These are phyloP conservation scores for Sclerotinia nivalis DNA, from an alignment of 2,329 filamentous ascomycete species.

Conservation along the genomic window DNA sequence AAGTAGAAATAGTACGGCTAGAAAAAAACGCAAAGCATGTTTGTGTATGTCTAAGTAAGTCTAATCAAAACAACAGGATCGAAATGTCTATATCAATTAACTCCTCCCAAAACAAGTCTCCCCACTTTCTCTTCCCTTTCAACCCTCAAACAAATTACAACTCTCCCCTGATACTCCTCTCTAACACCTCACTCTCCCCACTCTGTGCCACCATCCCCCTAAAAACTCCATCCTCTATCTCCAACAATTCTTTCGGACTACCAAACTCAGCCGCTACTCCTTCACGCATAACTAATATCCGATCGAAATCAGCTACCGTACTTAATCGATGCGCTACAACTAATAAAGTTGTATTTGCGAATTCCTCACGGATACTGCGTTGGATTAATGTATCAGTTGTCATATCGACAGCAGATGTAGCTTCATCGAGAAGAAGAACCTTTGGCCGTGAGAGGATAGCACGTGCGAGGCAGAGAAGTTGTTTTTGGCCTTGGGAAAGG, in stretches of 20 bases:
- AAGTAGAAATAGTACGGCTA: not conserved
- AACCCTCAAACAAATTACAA: not conserved
- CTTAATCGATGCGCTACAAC: slow-evolving; percentile 74
- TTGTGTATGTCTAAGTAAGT: not conserved
- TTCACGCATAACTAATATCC: slow-evolving; percentile 71
- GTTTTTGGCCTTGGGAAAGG: slow-evolving; percentile 71
- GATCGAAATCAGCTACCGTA: slow-evolving; percentile 74
- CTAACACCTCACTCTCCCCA: slow-evolving; percentile 29
- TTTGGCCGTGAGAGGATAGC: slow-evolving; percentile 70
- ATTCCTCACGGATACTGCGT: slow-evolving; percentile 69
- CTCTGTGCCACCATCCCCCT: slow-evolving; percentile 40
- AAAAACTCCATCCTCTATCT: slow-evolving; percentile 29
- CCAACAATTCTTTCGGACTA: slow-evolving; percentile 55
- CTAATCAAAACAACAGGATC: not conserved
- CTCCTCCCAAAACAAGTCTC: not conserved
- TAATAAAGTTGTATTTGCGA: slow-evolving; percentile 65
- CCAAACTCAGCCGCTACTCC: slow-evolving; percentile 68
- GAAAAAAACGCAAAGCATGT: not conserved
- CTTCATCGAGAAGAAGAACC: slow-evolving; percentile 76
- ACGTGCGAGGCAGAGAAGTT: slow-evolving; percentile 70
- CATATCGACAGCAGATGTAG: slow-evolving; percentile 76
- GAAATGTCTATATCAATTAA: not conserved
- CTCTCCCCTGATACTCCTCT: slow-evolving; percentile 29
- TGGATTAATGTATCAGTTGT: slow-evolving; percentile 71
- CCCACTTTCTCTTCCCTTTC: not conserved